Evolutionary conservation across 2,329 filamentous ascomycete genomes (phyloP).

Genomic region (Trichoderma sp.): DNA sequence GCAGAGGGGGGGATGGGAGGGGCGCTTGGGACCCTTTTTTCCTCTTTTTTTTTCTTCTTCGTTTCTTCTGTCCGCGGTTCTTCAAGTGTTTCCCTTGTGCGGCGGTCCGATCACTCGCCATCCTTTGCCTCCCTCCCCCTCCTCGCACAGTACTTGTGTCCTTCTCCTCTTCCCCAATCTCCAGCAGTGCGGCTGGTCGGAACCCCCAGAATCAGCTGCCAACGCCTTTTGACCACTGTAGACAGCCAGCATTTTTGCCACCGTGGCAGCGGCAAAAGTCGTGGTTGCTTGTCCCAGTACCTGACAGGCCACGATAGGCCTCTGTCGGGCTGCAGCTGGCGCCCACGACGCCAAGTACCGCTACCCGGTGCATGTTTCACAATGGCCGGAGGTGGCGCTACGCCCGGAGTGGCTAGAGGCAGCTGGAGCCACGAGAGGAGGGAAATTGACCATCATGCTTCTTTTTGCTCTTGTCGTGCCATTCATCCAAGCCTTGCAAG

Average conservation of each 20-base stretch:
- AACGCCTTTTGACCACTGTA: conserved; percentile 1
- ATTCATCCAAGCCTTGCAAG: no score
- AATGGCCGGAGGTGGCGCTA: conserved; percentile 34
- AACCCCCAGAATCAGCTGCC: neutral
- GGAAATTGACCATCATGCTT: conserved; percentile 10
- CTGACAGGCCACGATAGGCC: neutral
- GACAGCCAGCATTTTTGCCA: conserved; percentile 7
- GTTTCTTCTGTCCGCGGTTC: neutral
- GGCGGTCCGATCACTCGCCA: neutral
- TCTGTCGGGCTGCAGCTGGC: conserved; percentile 3
- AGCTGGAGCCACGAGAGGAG: conserved; percentile 1
- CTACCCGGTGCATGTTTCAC: conserved; percentile 35
- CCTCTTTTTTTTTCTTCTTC: neutral
- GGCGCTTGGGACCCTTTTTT: conserved; percentile 22
- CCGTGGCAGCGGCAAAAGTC: conserved; percentile 6
- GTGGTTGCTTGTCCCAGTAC: neutral
- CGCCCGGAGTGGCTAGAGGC: conserved; percentile 30
- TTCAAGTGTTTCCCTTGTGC: no score
- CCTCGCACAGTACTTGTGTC: no score
- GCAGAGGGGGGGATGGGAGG: conserved; percentile 5
- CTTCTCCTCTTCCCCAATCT: no score
- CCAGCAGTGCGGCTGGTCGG: neutral
- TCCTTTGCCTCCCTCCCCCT: neutral
- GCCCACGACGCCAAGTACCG: conserved; percentile 6
- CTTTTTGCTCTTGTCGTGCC: no score